Conservation (phyloP, 805 yeast species). For the Yarrowia sp. region DNA sequence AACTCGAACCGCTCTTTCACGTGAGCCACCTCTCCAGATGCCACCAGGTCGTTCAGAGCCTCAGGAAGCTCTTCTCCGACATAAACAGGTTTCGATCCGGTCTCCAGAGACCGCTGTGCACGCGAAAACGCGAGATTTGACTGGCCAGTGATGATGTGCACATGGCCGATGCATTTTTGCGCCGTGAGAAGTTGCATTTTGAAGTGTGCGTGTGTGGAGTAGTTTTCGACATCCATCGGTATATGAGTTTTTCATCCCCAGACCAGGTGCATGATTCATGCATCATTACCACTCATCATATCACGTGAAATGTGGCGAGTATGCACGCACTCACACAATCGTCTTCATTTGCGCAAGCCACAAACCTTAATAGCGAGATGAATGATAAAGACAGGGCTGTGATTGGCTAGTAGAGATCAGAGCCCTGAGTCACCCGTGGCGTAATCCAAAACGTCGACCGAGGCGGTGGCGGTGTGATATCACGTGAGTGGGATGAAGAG, state of each 20-base stretch:
- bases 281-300: neutral
- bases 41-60: slow-evolving; percentile 30
- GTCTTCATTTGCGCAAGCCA: slow-evolving; percentile 38
- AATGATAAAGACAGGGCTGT: neutral
- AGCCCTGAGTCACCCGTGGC: neutral
- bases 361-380: neutral
- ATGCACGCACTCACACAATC: slow-evolving; percentile 4
- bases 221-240: neutral
- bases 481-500: no score
- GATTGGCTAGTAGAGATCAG: neutral
- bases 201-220: neutral
- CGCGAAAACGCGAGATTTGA: slow-evolving; percentile 50
- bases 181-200: slow-evolving; percentile 7
- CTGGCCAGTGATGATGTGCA: slow-evolving; percentile 51
- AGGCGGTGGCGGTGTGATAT: no score
- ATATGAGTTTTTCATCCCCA: slow-evolving; percentile 2
- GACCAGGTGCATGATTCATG: neutral
- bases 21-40: slow-evolving; percentile 37
- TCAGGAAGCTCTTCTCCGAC: slow-evolving; percentile 36
- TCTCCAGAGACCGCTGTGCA: slow-evolving; percentile 47
- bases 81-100: slow-evolving; percentile 58
- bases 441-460: no score
- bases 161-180: neutral
- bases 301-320: slow-evolving; percentile 26
- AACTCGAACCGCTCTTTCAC: slow-evolving; percentile 42